phyloP scores from a whole-genome alignment of 306 rosid genomes.

The Glycyrrhiza uralensis region DNA sequence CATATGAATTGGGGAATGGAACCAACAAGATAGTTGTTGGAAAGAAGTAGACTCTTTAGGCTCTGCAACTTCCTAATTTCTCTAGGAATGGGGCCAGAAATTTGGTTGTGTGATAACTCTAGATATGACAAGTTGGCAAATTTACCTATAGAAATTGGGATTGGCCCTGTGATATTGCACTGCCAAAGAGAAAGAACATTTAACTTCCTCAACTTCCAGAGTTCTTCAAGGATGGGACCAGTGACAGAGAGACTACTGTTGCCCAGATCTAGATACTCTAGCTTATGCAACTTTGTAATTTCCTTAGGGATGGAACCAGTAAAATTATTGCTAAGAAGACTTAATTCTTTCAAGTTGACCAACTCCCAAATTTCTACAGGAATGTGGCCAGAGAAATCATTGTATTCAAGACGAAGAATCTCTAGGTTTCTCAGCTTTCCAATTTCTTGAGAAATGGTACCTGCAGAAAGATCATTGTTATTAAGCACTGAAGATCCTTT shows the following conservation, averaged over 20 bases:
- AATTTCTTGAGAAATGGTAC: too few relatives aligned
- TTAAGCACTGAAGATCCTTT: too few relatives aligned
- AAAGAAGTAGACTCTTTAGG: not conserved
- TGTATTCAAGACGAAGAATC: too few relatives aligned
- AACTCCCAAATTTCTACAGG: not conserved
- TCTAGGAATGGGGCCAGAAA: not conserved
- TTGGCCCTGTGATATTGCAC: slow-evolving; percentile 15
- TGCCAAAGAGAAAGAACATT: not conserved
- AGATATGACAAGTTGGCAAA: not conserved
- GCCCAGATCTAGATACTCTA: not conserved
- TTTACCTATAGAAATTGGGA: slow-evolving; percentile 1
- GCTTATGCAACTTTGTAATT: not conserved
- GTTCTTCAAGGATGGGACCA: not conserved
- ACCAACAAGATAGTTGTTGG: not conserved
- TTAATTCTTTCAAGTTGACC: not conserved
- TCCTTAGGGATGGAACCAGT: not conserved
- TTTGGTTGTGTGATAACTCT: not conserved
- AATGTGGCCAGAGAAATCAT: not conserved
- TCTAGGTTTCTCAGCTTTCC: too few relatives aligned
- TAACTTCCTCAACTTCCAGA: not conserved
- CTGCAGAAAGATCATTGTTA: too few relatives aligned
- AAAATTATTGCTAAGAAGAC: not conserved
- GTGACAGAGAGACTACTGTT: not conserved
- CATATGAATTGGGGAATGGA: not conserved
- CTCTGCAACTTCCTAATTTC: not conserved